These are phyloP conservation scores for Penicillium coffeae DNA, from an alignment of 495 filamentous ascomycete genomes.

Conservation along the genomic window DNA sequence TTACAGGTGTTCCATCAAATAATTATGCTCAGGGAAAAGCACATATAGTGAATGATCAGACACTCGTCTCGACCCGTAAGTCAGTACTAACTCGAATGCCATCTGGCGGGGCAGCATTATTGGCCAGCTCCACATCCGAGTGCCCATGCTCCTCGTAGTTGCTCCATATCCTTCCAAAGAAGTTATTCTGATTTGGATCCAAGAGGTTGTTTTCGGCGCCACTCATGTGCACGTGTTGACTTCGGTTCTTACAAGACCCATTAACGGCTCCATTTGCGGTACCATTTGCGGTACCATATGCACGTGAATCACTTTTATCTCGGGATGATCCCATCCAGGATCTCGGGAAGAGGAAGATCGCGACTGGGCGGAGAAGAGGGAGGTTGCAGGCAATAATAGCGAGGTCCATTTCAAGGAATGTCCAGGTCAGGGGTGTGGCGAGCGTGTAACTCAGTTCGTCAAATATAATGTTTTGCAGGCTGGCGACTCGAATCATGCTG, in stretches of 20 bases:
- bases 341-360: background rate
- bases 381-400: conserved; percentile 14
- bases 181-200: background rate
- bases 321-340: background rate
- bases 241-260: too few relatives aligned
- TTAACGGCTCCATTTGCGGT: too few relatives aligned
- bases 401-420: conserved; percentile 13
- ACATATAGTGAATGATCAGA: too few relatives aligned
- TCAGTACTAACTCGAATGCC: conserved; percentile 1
- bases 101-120: background rate
- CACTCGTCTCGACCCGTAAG: background rate
- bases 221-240: background rate
- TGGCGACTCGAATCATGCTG: conserved; percentile 18
- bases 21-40: too few relatives aligned
- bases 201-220: background rate
- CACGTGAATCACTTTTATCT: background rate
- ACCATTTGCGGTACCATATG: background rate
- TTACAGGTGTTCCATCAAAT: too few relatives aligned
- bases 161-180: too few relatives aligned
- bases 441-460: conserved; percentile 15
- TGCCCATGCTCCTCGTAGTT: conserved; percentile 1
- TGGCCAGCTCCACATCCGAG: background rate
- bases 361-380: conserved; percentile 2
- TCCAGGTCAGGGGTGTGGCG: conserved; percentile 14
- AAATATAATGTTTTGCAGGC: conserved; percentile 12